Conservation (phyloP, 345 rosid genomes). For the Litchi chinensis region DNA sequence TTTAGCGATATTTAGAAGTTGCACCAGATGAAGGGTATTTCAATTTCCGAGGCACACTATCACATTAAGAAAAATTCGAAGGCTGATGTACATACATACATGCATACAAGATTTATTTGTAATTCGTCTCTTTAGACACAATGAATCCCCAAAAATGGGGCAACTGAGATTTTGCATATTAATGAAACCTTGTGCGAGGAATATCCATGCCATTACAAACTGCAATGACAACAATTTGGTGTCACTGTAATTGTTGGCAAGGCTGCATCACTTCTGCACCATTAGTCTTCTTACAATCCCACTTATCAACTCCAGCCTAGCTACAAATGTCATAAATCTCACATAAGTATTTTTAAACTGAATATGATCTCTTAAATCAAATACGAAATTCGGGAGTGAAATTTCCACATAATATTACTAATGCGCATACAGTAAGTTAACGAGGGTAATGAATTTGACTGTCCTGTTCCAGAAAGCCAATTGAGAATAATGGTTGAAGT, state of each 20-base stretch:
- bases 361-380: not conserved
- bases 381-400: no score
- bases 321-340: not conserved
- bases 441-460: not conserved
- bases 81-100: slow-evolving; percentile 34
- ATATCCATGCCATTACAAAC: slow-evolving; percentile 19
- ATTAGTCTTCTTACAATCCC: slow-evolving; percentile 19
- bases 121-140: slow-evolving; percentile 6
- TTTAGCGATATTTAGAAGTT: not conserved
- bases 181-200: slow-evolving; percentile 15
- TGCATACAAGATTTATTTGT: slow-evolving; percentile 22
- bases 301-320: slow-evolving; percentile 23
- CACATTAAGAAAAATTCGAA: not conserved
- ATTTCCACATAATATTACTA: not conserved
- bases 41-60: slow-evolving; percentile 20
- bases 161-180: slow-evolving; percentile 26
- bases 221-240: slow-evolving; percentile 22
- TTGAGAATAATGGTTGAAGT: not conserved
- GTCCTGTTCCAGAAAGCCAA: not conserved
- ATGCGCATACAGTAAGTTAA: no score
- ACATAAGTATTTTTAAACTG: not conserved
- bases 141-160: slow-evolving; percentile 3
- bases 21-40: slow-evolving; percentile 8
- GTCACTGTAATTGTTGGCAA: slow-evolving; percentile 7
- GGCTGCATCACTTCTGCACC: not conserved